Evolutionary conservation across 352 stramenopile species (phyloP).

Genomic region (Sclerospora graminicola): DNA sequence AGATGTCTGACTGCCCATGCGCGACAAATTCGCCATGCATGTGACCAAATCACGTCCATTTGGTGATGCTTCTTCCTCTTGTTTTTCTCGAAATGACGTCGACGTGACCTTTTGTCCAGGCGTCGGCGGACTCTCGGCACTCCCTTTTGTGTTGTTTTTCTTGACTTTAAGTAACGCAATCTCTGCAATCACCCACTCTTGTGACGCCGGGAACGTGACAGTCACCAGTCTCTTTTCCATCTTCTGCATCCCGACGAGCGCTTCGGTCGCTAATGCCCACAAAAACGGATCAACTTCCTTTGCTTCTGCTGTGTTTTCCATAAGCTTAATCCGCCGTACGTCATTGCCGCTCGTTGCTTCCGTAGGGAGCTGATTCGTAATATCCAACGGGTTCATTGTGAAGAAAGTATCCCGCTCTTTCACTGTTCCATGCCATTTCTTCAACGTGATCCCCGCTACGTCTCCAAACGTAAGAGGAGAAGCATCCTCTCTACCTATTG

Average conservation of each 20-base stretch:
- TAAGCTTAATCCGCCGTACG: slow-evolving; percentile 39
- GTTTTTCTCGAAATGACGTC: not conserved
- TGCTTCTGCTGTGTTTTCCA: slow-evolving; percentile 1
- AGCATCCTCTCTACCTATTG: slow-evolving; percentile 31
- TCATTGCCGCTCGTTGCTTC: slow-evolving; percentile 23
- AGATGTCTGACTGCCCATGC: slow-evolving; percentile 39
- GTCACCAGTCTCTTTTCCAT: slow-evolving; percentile 41
- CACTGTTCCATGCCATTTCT: slow-evolving; percentile 33
- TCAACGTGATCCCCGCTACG: slow-evolving; percentile 39
- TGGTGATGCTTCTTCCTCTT: slow-evolving; percentile 12
- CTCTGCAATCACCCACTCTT: slow-evolving; percentile 55
- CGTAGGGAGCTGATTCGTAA: slow-evolving; percentile 14
- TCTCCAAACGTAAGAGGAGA: slow-evolving; percentile 29
- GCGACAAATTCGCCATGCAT: slow-evolving; percentile 63
- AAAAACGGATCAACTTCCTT: slow-evolving; percentile 18
- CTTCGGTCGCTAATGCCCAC: slow-evolving; percentile 31
- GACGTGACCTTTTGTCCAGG: not conserved
- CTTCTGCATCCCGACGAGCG: slow-evolving; percentile 57
- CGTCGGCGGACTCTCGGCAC: not conserved
- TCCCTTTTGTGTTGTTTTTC: slow-evolving; percentile 43
- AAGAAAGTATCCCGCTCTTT: slow-evolving; percentile 28
- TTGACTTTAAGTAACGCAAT: slow-evolving; percentile 70
- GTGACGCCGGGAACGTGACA: slow-evolving; percentile 28
- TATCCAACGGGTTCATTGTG: slow-evolving; percentile 42
- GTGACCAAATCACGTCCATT: slow-evolving; percentile 41